Conservation (phyloP, 2,329 filamentous ascomycete species). For the Stachybotrys chlorohalonatus region DNA sequence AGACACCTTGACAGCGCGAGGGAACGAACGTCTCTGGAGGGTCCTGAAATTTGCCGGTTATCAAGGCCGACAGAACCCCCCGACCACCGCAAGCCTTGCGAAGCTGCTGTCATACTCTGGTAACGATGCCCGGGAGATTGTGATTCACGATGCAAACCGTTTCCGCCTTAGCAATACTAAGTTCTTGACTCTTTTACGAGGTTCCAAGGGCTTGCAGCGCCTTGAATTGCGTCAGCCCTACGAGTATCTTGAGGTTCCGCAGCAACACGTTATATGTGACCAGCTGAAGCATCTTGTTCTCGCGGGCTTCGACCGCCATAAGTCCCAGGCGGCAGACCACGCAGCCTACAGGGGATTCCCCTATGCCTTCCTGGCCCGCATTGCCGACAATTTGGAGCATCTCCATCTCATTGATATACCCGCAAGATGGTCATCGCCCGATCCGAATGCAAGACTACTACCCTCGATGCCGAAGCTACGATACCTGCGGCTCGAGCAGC, state of each 20-base stretch:
- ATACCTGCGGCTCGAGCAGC: conserved; percentile 16
- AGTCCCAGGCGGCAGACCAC: conserved; percentile 5
- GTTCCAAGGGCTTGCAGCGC: conserved; percentile 15
- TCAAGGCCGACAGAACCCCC: conserved; percentile 9
- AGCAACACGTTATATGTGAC: not conserved
- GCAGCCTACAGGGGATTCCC: conserved; percentile 1
- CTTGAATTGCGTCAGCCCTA: conserved; percentile 13
- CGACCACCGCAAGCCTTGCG: conserved; percentile 12
- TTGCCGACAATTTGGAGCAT: conserved; percentile 11
- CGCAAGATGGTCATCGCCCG: conserved; percentile 7
- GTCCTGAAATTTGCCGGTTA: conserved; percentile 17
- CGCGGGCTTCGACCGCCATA: conserved; percentile 9
- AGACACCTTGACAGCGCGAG: conserved; percentile 15
- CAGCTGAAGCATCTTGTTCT: conserved; percentile 12
- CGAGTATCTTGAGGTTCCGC: conserved; percentile 3
- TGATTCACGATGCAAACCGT: conserved; percentile 13
- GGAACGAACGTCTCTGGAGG: conserved; percentile 21
- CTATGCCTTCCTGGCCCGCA: conserved; percentile 9
- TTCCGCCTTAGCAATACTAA: conserved; percentile 21
- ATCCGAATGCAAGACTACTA: not conserved
- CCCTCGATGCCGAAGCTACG: conserved; percentile 17
- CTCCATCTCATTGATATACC: conserved; percentile 13
- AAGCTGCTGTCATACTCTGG: conserved; percentile 22
- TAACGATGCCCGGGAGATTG: conserved; percentile 17
- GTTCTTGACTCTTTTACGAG: conserved; percentile 14